These are phyloP conservation scores for Paspalum vaginatum DNA, from an alignment of 176 grass and related monocot genomes.

Conservation along the genomic window DNA sequence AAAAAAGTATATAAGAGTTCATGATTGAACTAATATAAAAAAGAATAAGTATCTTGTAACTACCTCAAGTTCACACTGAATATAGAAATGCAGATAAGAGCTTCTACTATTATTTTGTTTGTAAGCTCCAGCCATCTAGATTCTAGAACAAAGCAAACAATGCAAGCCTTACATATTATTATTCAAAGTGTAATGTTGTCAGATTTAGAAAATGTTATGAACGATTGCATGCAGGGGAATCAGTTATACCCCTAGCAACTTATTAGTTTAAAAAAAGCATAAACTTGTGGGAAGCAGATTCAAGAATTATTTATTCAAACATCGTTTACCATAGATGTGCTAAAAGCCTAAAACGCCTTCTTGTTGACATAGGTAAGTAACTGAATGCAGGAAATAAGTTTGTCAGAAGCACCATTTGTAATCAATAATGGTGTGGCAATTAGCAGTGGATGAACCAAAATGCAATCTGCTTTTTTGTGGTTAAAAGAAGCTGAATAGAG, in stretches of 20 bases:
- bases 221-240: neutral
- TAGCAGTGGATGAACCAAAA: neutral
- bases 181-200: neutral
- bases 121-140: neutral
- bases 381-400: neutral
- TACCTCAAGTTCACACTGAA: neutral
- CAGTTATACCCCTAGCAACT: neutral
- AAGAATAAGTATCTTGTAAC: neutral
- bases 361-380: slow-evolving; percentile 4
- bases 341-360: neutral
- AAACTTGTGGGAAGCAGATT: neutral
- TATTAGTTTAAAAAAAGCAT: neutral
- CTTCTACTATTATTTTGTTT: neutral
- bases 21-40: slow-evolving; percentile 5
- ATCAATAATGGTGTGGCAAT: neutral
- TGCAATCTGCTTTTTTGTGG: neutral
- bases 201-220: neutral
- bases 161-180: neutral
- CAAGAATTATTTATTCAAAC: neutral
- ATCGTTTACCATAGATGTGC: neutral
- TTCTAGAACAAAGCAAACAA: neutral
- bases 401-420: neutral
- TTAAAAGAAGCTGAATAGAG: neutral
- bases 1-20: slow-evolving; percentile 10
- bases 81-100: neutral